Evolutionary conservation across 305 asterid species (phyloP).

Genomic region (Rubia peregrina): DNA sequence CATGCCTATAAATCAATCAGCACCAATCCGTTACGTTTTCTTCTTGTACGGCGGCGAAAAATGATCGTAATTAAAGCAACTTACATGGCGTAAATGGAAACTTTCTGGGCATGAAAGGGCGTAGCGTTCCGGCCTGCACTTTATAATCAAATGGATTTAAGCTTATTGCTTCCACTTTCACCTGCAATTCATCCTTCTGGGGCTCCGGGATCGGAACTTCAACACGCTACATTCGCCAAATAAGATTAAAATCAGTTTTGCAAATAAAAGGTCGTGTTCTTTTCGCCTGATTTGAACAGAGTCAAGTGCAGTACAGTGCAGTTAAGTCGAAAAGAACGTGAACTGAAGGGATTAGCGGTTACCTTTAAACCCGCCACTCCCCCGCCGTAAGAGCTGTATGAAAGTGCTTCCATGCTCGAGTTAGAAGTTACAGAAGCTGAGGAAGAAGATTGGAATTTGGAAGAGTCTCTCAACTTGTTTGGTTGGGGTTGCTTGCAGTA

Average conservation of each 20-base stretch:
- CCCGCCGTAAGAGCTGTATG: neutral
- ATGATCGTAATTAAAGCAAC: constrained; percentile 16
- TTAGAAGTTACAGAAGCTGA: neutral
- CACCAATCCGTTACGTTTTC: neutral
- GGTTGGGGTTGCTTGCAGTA: neutral
- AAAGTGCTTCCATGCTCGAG: neutral
- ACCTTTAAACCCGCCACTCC: neutral
- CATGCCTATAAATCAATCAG: constrained; percentile 26
- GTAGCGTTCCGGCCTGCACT: constrained; percentile 50
- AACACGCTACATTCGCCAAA: constrained; percentile 43
- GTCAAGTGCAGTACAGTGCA: too few species aligned
- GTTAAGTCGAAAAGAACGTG: too few species aligned
- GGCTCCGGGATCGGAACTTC: constrained; percentile 69
- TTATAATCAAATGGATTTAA: constrained; percentile 68
- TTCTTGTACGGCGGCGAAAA: too few species aligned
- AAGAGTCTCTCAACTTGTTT: neutral
- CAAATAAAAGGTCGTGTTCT: too few species aligned
- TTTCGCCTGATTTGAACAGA: too few species aligned
- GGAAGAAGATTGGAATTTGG: neutral
- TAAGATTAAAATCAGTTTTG: neutral
- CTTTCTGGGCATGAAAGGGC: constrained; percentile 51
- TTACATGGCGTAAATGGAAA: constrained; percentile 64
- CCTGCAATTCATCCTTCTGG: constrained; percentile 53
- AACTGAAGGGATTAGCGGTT: too few species aligned
- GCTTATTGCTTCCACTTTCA: constrained; percentile 64